phyloP scores from a whole-genome alignment of 1,139 yeast genomes.

The Blastobotrys serpentis region DNA sequence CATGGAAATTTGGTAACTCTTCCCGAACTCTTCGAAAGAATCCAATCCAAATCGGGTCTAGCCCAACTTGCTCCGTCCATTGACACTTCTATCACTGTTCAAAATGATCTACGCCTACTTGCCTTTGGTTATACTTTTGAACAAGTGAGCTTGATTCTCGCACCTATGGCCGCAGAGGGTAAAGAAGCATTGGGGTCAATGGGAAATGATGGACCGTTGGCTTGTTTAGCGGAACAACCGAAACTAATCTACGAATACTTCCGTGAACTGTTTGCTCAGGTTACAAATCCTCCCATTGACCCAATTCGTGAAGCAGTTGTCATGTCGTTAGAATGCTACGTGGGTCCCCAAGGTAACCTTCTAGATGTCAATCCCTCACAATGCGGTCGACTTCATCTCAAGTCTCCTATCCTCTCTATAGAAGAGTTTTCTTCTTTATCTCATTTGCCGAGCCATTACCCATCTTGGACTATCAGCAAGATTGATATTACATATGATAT shows the following conservation, averaged over 20 bases:
- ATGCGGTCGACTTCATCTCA: slow-evolving; percentile 81
- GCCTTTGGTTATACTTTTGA: slow-evolving; percentile 94
- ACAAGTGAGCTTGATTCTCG: slow-evolving; percentile 77
- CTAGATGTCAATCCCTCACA: slow-evolving; percentile 90
- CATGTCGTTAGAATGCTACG: slow-evolving; percentile 94
- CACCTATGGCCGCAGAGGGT: slow-evolving; percentile 91
- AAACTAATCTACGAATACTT: slow-evolving; percentile 88
- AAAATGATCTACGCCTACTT: slow-evolving; percentile 75
- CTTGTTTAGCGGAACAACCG: slow-evolving; percentile 93
- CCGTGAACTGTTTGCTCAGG: slow-evolving; percentile 96
- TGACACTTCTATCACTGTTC: slow-evolving; percentile 43
- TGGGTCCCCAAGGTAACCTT: slow-evolving; percentile 96
- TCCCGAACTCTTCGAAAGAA: slow-evolving; percentile 67
- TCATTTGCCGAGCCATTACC: slow-evolving; percentile 70
- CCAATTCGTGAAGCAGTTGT: slow-evolving; percentile 96
- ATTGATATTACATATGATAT: slow-evolving; percentile 91
- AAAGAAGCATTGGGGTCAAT: slow-evolving; percentile 95
- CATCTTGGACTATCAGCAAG: slow-evolving; percentile 77
- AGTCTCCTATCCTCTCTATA: slow-evolving; percentile 77
- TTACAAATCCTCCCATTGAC: slow-evolving; percentile 97
- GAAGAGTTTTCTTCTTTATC: slow-evolving; percentile 72
- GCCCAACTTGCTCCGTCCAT: slow-evolving; percentile 19
- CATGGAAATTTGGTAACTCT: slow-evolving; percentile 80
- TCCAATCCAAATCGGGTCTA: slow-evolving; percentile 47
- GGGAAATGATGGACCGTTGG: slow-evolving; percentile 98